Evolutionary conservation across 805 yeast species (phyloP), one percentile per base, ranked within the genome.

Genomic region (Huiozyma naganishii): DNA sequence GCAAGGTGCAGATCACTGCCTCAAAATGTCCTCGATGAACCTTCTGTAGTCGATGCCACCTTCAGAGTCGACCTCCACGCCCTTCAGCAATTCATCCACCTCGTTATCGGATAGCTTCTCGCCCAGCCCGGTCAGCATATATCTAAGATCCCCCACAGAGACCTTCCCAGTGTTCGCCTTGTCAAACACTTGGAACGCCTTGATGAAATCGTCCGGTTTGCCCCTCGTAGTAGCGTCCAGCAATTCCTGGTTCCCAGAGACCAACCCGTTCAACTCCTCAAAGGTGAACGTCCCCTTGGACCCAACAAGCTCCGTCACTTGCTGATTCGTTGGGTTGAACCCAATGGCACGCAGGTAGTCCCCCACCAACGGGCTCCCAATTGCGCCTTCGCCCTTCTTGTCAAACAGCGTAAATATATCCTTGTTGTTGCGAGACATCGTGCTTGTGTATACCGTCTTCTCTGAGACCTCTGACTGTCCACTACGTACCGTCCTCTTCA

Each of bases 331-430:
- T 50, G 99, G 99, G 70, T 92, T 92, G 71, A 90, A 97, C 35
- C 98, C 99, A 48, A 92, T 89, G 1, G 98, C 97, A 62, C 99
- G 78, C 48, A 92, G 75, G 54, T 92, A 75, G 60, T 92, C 98
- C 32, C 97, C 98, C 41, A 92, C 73, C 48, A 84, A 80, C 49
- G 82, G 84, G 48, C 76, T 72, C 11, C 96, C 79, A 44, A 92
- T 92, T 63, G 80, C 76, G 12, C 97, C 98, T 34, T 90, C 85
- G 29, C 96, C 97, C 61, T 89, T 86, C 68, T 88, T 89, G 70
- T 92, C 98, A 61, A 90, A 92, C 39, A 92, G 78, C 9, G 97
- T 92, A 66, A 92, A 92, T 27, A 97, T 95, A 73, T 92, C 97
- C 68, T 86, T 87, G 70, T 67, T 67, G 39, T 47, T 46, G 10